These are phyloP conservation scores for Trichoderma simmonsii DNA, from an alignment of 2,329 filamentous ascomycete species.

Conservation along the genomic window DNA sequence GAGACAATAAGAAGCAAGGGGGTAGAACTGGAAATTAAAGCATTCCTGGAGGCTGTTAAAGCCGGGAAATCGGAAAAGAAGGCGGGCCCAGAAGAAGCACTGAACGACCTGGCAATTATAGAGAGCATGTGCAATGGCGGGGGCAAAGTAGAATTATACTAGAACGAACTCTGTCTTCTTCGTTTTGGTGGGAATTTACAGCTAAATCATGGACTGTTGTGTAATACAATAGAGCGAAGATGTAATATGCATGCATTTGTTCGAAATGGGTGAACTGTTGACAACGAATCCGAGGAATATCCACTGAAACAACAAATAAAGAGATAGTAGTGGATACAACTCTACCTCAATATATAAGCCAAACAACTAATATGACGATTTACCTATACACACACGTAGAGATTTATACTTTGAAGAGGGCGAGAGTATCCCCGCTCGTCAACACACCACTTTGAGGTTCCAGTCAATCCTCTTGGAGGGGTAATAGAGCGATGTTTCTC, in stretches of 20 bases:
- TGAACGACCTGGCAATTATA: constrained; percentile 11
- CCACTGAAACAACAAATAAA: background rate
- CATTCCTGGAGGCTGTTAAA: background rate
- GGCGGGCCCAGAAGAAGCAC: constrained; percentile 5
- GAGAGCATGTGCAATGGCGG: constrained; percentile 8
- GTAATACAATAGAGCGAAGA: background rate
- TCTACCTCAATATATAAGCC: background rate
- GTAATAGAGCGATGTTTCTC: background rate
- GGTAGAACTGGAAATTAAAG: constrained; percentile 5
- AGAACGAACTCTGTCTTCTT: background rate
- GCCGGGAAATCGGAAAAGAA: background rate
- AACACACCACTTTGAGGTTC: background rate
- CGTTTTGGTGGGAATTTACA: background rate
- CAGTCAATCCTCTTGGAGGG: background rate
- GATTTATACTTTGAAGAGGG: background rate
- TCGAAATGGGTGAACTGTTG: background rate
- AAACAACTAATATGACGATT: background rate
- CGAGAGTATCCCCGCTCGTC: background rate
- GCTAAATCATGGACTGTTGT: background rate
- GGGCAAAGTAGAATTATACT: constrained; percentile 4
- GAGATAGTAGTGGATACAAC: background rate
- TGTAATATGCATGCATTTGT: background rate
- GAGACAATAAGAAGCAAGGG: background rate
- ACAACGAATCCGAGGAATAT: background rate
- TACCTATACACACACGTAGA: background rate